Percentiles rank a stretch among this genome's conserved stretches.
phyloP scores from a whole-genome alignment of 805 yeast genomes.

The Kluyveromyces aestuarii region DNA sequence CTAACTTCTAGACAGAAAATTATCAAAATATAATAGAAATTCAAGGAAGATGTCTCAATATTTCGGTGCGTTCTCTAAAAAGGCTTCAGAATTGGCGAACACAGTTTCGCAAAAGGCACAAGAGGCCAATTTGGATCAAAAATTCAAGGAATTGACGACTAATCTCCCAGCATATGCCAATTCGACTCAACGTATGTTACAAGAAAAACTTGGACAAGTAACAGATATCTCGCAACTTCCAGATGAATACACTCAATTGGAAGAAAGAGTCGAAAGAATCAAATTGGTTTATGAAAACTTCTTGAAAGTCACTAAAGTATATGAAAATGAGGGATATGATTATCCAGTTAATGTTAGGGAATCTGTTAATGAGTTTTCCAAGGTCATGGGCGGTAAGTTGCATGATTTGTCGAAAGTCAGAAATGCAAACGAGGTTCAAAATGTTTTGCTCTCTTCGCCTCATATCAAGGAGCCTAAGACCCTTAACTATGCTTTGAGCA shows the following conservation, averaged over 20 bases:
- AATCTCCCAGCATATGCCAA: conserved; percentile 69
- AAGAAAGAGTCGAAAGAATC: conserved; percentile 63
- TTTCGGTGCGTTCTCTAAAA: conserved; percentile 18
- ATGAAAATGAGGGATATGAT: conserved; percentile 73
- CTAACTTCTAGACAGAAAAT: too few relatives aligned
- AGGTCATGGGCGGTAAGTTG: conserved; percentile 54
- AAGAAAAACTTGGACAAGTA: conserved; percentile 70
- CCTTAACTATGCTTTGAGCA: conserved; percentile 68
- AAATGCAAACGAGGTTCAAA: conserved; percentile 75
- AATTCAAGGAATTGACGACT: conserved; percentile 16
- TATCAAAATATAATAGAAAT: too few relatives aligned
- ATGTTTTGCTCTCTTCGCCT: conserved; percentile 49
- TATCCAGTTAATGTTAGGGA: conserved; percentile 70
- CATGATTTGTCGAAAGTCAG: conserved; percentile 62
- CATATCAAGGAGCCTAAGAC: conserved; percentile 55
- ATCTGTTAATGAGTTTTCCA: conserved; percentile 64
- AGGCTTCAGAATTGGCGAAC: conserved; percentile 24
- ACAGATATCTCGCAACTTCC: conserved; percentile 82
- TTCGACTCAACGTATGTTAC: conserved; percentile 70
- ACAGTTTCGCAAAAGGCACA: conserved; percentile 19
- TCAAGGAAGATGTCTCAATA: not conserved
- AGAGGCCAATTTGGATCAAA: conserved; percentile 11
- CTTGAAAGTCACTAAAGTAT: conserved; percentile 42
- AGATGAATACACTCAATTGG: conserved; percentile 68
- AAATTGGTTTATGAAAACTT: conserved; percentile 55